Base-by-base conservation (phyloP, 2,329 filamentous ascomycete genomes). In the Pyrenochaeta sp. region DNA sequence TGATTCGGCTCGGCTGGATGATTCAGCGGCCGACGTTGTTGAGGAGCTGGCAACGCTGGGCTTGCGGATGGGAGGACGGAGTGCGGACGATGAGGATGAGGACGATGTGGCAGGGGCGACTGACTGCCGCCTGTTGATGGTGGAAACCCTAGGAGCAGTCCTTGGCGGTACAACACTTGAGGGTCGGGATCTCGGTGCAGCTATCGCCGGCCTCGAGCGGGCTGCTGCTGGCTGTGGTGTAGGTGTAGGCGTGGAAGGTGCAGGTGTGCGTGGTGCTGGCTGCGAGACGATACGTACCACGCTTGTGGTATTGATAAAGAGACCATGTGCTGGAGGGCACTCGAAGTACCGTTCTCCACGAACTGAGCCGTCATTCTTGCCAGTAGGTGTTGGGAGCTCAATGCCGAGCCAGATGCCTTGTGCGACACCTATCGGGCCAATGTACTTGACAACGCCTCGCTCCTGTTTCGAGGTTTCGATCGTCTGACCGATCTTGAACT, bases 331-430 rank as follows among this genome's bases (percentile, higher is more conserved):
- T 44, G 82, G 79, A 48, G 83, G 76, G 67, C 94, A 98, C 49
- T 93, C 88, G 69, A 98, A 98, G 76, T 98, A 98, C 22, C 92
- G 84, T 73, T 92, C 86, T 61, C 92, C 93, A 77, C 94, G 87
- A 46, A 98, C 92, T 54, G 91, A 90, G 64, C 94, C 94, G 83
- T 98, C 92, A 71, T 98, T 98, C 82, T 98, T 98, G 32, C 95
- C 94, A 22, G 85, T 87, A 52, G 89, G 83, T 46, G 92, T 90
- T 51, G 92, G 88, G 55, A 98, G 86, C 81, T 97, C 93, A 58
- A 98, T 86, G 64, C 94, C 94, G 58, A 97, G 84, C 92, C 93
- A 98, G 61, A 91, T 88, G 62, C 93, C 94, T 5, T 85, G 82
- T 56, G 92, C 62, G 97, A 98, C 97, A 68, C 86, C 82, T 37